Base-by-base conservation (phyloP, 192 early-diverging fungal genomes). In the Backusella macrospora region DNA sequence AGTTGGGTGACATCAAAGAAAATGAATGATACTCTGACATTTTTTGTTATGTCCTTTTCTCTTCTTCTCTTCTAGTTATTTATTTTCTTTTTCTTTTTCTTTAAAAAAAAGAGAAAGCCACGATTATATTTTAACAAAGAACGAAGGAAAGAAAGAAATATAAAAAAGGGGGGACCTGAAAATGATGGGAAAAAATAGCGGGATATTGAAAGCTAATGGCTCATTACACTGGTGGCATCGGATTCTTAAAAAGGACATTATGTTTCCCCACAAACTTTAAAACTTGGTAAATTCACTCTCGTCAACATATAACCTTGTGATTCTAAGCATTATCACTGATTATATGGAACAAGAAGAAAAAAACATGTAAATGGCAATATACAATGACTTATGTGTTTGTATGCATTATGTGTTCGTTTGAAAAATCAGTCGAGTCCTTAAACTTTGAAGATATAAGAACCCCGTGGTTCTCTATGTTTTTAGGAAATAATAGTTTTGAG, bases 1-100 rank as follows among this genome's bases (percentile, higher is more conserved):
- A 59, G 26, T 26, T 59, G 26, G 37, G 65, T 18, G 37, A 12
- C 18, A 40, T 43, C 38, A 66, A 66, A 66, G 65, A 66, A 40
- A 66, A 66, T 42, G 65, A 66, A 42, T 43, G 63, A 65, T 65
- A 66, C 40, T 66, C 65, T 66, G 65, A 66, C 65, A 66, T 66
- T 16, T 34, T 38, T 65, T 48, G 16, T 48, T 48, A 34, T 34
- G 26, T 59, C 21, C 52, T 23, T 23, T 13, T 59, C 21, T 65
- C 34, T 2, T n/a, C 1, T 40, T 42, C 18, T 39, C n/a, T 14
- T 38, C 21, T 52, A 21, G 16, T 37, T 63, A 38, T 63, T 37
- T 42, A 18, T 43, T 6, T 38, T 65, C 0, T 43, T 3, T 42
- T 66, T 42, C 18, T 18, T 38, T 7, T 37, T n/a, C n/a, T n/a